A percentile compares a stretch with the other conserved stretches of the same genome.
Conservation (phyloP, 768 basidiomycete genomes). For the Leccinum fibrillosum region DNA sequence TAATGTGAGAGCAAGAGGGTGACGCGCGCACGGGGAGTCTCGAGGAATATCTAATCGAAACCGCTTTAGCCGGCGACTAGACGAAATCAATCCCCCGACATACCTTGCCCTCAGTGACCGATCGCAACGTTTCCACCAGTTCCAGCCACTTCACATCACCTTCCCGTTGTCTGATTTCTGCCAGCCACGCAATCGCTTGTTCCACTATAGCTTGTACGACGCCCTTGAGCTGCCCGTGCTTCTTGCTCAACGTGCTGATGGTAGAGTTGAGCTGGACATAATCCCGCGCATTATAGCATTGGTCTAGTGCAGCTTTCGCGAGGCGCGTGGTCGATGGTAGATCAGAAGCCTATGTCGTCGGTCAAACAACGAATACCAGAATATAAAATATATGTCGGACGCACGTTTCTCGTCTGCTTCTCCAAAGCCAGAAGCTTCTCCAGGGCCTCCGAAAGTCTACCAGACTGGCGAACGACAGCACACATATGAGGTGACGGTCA, state of each 20-base stretch:
- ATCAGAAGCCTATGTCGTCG: constrained; percentile 77
- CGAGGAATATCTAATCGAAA: constrained; percentile 78
- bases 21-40: constrained; percentile 93
- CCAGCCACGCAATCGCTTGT: constrained; percentile 75
- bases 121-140: constrained; percentile 82
- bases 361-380: not conserved
- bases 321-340: constrained; percentile 86
- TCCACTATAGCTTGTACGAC: constrained; percentile 92
- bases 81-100: constrained; percentile 17
- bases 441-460: constrained; percentile 78
- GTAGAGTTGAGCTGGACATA: constrained; percentile 68
- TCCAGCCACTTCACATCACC: constrained; percentile 81
- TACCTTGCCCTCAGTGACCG: constrained; percentile 96
- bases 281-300: constrained; percentile 71
- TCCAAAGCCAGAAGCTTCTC: constrained; percentile 89
- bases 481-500: constrained; percentile 5
- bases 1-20: constrained; percentile 83
- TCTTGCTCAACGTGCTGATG: constrained; percentile 77
- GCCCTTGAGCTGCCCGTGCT: constrained; percentile 94
- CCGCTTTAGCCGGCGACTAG: not conserved
- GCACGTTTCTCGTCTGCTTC: constrained; percentile 94
- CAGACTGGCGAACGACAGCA: constrained; percentile 48
- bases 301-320: constrained; percentile 66
- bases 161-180: constrained; percentile 63
- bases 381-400: constrained; percentile 17